These are phyloP conservation scores for Talaromyces thailandensis DNA, from an alignment of 495 filamentous ascomycete species.

Conservation along the genomic window DNA sequence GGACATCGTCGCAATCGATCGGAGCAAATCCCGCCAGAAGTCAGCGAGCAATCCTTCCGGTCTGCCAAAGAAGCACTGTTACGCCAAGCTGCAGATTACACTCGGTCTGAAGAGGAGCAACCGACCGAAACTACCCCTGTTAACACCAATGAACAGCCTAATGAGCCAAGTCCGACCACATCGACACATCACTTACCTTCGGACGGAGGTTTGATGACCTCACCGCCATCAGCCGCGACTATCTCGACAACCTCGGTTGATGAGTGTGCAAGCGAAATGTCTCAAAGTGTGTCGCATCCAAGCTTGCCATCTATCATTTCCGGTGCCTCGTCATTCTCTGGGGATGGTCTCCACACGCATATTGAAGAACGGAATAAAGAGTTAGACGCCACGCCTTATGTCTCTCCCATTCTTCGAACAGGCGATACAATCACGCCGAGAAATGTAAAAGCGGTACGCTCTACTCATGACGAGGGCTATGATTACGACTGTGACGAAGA, in stretches of 20 bases:
- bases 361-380: constrained; percentile 22
- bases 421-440: constrained; percentile 36
- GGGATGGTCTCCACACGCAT: constrained; percentile 19
- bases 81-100: constrained; percentile 18
- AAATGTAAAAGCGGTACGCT: constrained; percentile 13
- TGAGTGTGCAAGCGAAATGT: constrained; percentile 47
- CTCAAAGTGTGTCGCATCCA: constrained; percentile 61
- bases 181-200: neutral
- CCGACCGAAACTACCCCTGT: neutral
- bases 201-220: constrained; percentile 29
- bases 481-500: constrained; percentile 39
- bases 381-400: constrained; percentile 13
- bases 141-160: neutral
- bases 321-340: constrained; percentile 73
- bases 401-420: constrained; percentile 36
- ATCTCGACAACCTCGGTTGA: constrained; percentile 42
- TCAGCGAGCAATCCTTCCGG: constrained; percentile 36
- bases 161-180: neutral
- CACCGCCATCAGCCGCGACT: constrained; percentile 46
- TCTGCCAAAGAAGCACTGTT: constrained; percentile 32
- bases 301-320: constrained; percentile 69
- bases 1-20: constrained; percentile 30
- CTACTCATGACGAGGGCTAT: constrained; percentile 31
- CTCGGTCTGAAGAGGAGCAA: neutral
- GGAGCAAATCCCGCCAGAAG: constrained; percentile 25